phyloP scores from a whole-genome alignment of 129 eudicot genomes.

The Pittosporum tobira region DNA sequence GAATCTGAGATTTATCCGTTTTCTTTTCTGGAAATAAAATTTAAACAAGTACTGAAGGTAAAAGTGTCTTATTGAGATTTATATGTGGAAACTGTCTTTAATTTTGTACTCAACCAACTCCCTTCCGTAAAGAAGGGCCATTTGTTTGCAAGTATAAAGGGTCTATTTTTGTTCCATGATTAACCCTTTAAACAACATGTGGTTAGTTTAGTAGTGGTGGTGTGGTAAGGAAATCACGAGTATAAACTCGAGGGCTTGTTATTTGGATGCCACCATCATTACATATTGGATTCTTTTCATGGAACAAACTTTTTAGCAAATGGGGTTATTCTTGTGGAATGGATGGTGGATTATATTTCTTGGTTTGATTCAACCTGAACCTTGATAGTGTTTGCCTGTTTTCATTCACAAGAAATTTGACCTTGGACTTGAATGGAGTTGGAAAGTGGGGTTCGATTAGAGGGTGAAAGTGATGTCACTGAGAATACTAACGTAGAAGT shows the following conservation, averaged over 20 bases:
- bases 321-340: background rate
- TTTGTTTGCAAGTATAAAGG: too few species aligned
- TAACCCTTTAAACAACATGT: too few species aligned
- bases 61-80: background rate
- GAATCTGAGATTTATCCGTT: constrained; percentile 18
- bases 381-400: background rate
- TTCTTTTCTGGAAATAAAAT: background rate
- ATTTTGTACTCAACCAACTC: too few species aligned
- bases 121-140: too few species aligned
- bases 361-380: background rate
- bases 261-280: too few species aligned
- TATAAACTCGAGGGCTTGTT: too few species aligned
- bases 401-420: background rate
- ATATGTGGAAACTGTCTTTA: background rate
- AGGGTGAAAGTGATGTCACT: constrained; percentile 35
- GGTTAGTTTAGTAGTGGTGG: too few species aligned
- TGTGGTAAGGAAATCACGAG: too few species aligned
- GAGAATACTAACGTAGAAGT: constrained; percentile 22
- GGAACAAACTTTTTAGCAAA: background rate
- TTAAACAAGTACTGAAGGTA: background rate
- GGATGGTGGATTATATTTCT: background rate
- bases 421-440: constrained; percentile 46
- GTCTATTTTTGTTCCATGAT: too few species aligned
- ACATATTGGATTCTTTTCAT: too few species aligned
- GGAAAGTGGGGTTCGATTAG: constrained; percentile 46